Evolutionary conservation across 179 eudicot species (phyloP), one percentile per base, ranked within the genome.

Genomic region (Pouteria campechiana): DNA sequence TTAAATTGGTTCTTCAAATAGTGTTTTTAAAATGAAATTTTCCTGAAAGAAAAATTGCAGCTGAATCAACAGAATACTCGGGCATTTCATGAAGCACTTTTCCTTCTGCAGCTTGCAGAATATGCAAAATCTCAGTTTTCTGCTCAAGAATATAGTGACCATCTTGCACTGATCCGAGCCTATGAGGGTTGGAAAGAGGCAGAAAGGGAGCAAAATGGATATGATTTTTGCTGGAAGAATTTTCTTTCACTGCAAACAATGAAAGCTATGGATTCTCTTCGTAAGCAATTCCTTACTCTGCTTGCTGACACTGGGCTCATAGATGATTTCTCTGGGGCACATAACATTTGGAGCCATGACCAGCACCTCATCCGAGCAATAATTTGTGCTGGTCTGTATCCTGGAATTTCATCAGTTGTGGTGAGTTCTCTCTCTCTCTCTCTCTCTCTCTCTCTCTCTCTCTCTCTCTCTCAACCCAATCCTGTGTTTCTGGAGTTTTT

Each of bases 181-280:
- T 81, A 68, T 56, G 73, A 74, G 7, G 85, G 92, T 28, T 81
- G 92, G 92, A 81, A 61, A 67, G 70, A 64, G 24, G 92, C 92
- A 36, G 85, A 81, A 67, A 64, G 59, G 47, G 40, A 32, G 32
- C 79, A 61, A 45, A 55, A 68, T 37, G 92, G 92, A 37, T 43
- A 72, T 50, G 92, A 81, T 28, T 81, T 71, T 57, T 77, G 92
- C 48, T 74, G 82, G 82, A 74, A 34, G 51, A 77, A 81, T 50
- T 81, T 81, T 27, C 82, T 81, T 17, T 77, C 85, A 42, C 25
- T 50, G 40, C 85, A 77, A 63, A 77, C 82, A 36, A 56, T 77
- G 25, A 74, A 44, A 66, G 81, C 79, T 45, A 81, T 77, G 25
- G 92, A 81, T 52, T 76, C 84, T 41, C 68, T 81, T 29, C 62